A percentile compares a stretch with the other conserved stretches of the same genome.
Conservation (phyloP, 768 basidiomycete genomes). For the Kwoniella bestiolae region DNA sequence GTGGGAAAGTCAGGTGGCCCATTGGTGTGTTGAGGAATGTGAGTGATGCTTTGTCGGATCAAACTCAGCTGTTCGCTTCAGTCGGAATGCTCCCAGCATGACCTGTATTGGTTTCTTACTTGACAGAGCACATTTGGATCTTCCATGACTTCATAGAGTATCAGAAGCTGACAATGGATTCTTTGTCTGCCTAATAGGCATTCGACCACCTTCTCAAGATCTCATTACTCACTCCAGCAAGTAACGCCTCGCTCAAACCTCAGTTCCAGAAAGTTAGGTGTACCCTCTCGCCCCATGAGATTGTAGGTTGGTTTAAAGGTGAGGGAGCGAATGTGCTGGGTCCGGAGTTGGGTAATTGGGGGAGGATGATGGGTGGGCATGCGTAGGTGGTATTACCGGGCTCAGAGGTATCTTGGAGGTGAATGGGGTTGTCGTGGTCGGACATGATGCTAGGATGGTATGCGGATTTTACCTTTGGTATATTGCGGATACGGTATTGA, state of each 20-base stretch:
- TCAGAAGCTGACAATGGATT: neutral
- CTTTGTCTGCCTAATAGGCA: slow-evolving; percentile 61
- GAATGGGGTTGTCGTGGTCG: too few species aligned
- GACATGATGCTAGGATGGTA: too few species aligned
- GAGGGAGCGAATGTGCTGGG: slow-evolving; percentile 50
- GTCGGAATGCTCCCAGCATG: too few species aligned
- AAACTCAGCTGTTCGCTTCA: too few species aligned
- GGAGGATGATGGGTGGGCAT: slow-evolving; percentile 55
- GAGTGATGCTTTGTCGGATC: slow-evolving; percentile 62
- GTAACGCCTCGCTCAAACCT: slow-evolving; percentile 61
- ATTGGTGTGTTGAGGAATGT: slow-evolving; percentile 63
- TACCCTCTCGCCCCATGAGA: slow-evolving; percentile 66
- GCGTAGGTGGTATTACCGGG: slow-evolving; percentile 26
- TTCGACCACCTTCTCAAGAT: slow-evolving; percentile 71
- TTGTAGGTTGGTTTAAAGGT: slow-evolving; percentile 59
- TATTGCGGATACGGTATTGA: too few species aligned
- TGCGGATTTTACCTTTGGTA: too few species aligned
- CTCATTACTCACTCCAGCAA: slow-evolving; percentile 65
- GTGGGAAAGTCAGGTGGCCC: slow-evolving; percentile 53
- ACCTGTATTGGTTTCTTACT: too few species aligned
- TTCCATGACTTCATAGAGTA: slow-evolving; percentile 60
- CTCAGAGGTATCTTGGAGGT: too few species aligned
- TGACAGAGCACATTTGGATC: slow-evolving; percentile 63
- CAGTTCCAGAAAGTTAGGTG: slow-evolving; percentile 80
- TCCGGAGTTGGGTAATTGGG: slow-evolving; percentile 54